These are phyloP conservation scores for Eucalyptus albens DNA, from an alignment of 345 rosid species.

Conservation along the genomic window DNA sequence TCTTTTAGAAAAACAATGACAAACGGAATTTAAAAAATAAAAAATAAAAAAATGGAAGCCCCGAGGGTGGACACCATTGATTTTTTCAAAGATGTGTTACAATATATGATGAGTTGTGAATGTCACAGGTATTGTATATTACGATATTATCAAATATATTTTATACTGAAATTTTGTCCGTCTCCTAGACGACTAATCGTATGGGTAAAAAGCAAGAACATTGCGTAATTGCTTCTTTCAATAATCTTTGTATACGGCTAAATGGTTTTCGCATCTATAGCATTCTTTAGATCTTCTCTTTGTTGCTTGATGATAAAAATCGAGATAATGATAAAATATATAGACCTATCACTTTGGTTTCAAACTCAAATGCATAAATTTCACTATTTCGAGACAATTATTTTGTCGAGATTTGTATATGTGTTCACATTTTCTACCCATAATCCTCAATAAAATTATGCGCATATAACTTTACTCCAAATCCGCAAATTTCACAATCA, in stretches of 20 bases:
- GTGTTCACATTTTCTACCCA: background rate
- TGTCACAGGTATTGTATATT: background rate
- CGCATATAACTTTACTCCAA: background rate
- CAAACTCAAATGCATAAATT: background rate
- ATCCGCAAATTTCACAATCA: background rate
- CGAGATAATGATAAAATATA: background rate
- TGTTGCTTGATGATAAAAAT: background rate
- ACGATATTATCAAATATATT: background rate
- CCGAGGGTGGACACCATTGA: too few species aligned
- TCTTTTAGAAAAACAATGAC: too few species aligned
- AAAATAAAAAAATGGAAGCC: too few species aligned
- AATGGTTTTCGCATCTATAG: background rate
- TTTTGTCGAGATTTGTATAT: background rate
- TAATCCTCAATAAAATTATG: background rate
- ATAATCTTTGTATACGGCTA: background rate
- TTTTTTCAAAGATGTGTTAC: background rate
- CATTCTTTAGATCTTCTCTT: background rate
- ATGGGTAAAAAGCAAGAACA: background rate
- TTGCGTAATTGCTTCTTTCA: background rate
- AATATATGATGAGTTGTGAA: background rate
- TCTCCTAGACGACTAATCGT: background rate
- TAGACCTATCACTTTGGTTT: background rate
- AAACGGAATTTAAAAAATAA: too few species aligned
- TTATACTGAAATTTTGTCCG: background rate
- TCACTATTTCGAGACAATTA: background rate